Conservation (phyloP, 208 protist species). For the Leishmania mexicana region DNA sequence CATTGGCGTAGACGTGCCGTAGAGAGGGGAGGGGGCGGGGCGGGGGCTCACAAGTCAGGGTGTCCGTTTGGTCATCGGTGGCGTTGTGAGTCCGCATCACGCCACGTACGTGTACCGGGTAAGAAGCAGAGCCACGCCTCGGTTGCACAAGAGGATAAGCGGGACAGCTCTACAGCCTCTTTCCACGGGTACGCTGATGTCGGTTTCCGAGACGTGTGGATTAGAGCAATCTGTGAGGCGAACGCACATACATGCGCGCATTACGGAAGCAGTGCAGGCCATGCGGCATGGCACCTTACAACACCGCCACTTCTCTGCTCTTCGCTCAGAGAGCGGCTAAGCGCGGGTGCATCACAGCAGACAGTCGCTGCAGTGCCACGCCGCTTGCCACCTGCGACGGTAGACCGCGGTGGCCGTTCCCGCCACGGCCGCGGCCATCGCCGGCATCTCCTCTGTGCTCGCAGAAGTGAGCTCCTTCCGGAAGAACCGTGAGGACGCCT, state of each 20-base stretch:
- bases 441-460: neutral
- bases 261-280: neutral
- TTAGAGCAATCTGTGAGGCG: neutral
- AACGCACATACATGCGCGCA: neutral
- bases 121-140: neutral
- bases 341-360: constrained; percentile 66
- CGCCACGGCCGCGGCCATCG: neutral
- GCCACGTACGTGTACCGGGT: neutral
- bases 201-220: neutral
- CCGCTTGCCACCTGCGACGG: constrained; percentile 78
- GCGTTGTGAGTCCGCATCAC: neutral
- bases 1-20: neutral
- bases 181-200: neutral
- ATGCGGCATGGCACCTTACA: neutral
- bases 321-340: constrained; percentile 39
- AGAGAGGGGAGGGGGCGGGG: neutral
- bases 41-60: neutral
- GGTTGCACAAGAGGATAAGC: neutral
- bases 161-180: neutral
- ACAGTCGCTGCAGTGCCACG: constrained; percentile 86
- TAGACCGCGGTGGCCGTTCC: constrained; percentile 42
- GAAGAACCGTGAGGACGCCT: constrained; percentile 53
- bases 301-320: neutral
- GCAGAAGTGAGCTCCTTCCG: constrained; percentile 12
- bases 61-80: neutral